These are phyloP conservation scores for Echria macrotheca DNA, from an alignment of 495 filamentous ascomycete genomes.

Conservation along the genomic window DNA sequence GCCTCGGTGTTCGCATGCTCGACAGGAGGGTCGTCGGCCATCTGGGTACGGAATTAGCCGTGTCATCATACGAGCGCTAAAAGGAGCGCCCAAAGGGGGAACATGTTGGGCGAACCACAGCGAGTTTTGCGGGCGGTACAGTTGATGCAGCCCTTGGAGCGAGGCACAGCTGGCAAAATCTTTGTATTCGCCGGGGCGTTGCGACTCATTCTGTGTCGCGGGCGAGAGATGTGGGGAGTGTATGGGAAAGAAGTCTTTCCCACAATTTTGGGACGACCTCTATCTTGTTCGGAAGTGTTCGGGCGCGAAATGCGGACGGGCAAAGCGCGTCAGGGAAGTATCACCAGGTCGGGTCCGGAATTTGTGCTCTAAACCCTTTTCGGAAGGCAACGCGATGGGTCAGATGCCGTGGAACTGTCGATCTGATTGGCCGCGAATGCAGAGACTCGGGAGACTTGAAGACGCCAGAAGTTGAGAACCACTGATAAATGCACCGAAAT, in stretches of 20 bases:
- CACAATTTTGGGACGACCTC: no score
- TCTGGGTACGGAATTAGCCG: background rate
- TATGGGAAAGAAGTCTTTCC: slow-evolving; percentile 3
- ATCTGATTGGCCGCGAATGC: background rate
- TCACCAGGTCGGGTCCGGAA: background rate
- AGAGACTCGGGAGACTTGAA: background rate
- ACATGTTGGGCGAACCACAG: slow-evolving; percentile 3
- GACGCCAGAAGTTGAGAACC: no score
- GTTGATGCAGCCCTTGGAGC: slow-evolving; percentile 6
- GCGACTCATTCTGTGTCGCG: no score
- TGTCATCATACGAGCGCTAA: no score
- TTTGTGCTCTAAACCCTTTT: background rate
- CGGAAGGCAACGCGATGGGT: slow-evolving; percentile 5
- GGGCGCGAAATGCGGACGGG: no score
- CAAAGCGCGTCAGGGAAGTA: no score
- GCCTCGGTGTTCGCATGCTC: slow-evolving; percentile 1
- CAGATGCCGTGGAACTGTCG: background rate
- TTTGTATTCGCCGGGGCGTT: no score
- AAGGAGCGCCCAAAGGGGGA: no score
- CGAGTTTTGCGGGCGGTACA: slow-evolving; percentile 1
- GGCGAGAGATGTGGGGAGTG: background rate
- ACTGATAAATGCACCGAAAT: no score
- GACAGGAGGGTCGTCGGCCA: background rate
- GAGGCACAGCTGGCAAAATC: background rate
- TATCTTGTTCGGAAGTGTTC: background rate